Evolutionary conservation across 495 filamentous ascomycete genomes (phyloP).

Genomic region (Aspergillus conjunctus): DNA sequence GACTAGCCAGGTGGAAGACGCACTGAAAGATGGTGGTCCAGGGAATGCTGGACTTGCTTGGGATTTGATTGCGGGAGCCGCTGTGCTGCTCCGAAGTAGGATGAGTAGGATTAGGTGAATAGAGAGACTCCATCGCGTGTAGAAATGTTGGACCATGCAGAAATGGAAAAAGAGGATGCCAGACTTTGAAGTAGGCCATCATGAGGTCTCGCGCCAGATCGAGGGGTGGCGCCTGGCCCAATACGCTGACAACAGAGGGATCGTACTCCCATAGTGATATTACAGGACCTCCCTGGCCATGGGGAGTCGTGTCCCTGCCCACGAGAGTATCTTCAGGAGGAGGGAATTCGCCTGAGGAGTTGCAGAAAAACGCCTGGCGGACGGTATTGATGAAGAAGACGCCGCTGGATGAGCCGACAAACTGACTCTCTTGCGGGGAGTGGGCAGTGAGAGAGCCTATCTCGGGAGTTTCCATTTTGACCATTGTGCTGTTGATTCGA

Average conservation of each 20-base stretch:
- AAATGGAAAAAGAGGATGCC: conserved; percentile 55
- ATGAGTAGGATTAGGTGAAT: conserved; percentile 21
- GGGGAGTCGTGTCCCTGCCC: conserved; percentile 34
- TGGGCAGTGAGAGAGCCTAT: conserved; percentile 45
- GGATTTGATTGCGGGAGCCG: conserved; percentile 25
- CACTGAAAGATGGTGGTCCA: conserved; percentile 47
- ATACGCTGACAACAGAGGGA: conserved; percentile 26
- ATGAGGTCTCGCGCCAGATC: conserved; percentile 36
- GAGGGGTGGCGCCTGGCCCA: conserved; percentile 37
- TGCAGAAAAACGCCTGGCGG: conserved; percentile 39
- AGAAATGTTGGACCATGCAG: conserved; percentile 54
- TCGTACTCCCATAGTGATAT: conserved; percentile 40
- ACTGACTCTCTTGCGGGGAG: conserved; percentile 46
- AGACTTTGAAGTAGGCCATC: conserved; percentile 48
- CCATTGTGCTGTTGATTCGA: background rate
- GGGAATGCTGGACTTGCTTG: conserved; percentile 23
- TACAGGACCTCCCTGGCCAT: conserved; percentile 16
- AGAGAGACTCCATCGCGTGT: conserved; percentile 46
- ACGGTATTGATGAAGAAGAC: conserved; percentile 50
- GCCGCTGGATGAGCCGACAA: conserved; percentile 47
- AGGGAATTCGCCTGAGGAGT: conserved; percentile 35
- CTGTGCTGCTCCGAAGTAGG: background rate
- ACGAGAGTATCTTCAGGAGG: conserved; percentile 43
- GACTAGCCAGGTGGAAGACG: conserved; percentile 40
- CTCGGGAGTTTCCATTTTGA: conserved; percentile 41